Conservation (phyloP, 163 green algal species). For the Chlamydomonas reinhardtii region DNA sequence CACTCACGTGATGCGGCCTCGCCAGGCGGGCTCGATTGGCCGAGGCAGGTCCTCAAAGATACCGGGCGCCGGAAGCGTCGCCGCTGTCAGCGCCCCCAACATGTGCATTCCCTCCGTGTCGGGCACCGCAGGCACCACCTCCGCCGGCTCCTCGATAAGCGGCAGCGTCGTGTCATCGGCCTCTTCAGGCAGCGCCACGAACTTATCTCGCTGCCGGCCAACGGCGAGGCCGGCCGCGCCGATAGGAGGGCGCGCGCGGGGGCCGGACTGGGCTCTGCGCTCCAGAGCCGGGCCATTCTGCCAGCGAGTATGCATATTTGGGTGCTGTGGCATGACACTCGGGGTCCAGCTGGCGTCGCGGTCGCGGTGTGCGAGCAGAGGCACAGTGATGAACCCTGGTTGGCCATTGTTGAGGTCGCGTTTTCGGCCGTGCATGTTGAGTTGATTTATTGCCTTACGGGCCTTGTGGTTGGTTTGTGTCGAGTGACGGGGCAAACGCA, state of each 20-base stretch:
- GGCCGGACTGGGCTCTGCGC: constrained; percentile 13
- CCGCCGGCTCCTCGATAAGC: background rate
- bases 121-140: background rate
- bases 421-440: constrained; percentile 15
- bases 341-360: background rate
- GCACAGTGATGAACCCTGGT: background rate
- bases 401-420: constrained; percentile 8
- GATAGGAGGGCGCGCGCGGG: background rate
- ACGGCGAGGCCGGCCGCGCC: background rate
- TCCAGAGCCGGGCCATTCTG: background rate
- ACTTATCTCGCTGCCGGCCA: constrained; percentile 38
- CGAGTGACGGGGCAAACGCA: too few species aligned
- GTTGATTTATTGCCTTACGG: too few species aligned
- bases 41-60: constrained; percentile 62
- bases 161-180: constrained; percentile 23
- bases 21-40: constrained; percentile 6
- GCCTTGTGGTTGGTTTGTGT: too few species aligned
- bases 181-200: constrained; percentile 61
- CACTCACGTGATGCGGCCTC: constrained; percentile 68
- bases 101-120: background rate
- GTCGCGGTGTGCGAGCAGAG: background rate
- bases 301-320: background rate
- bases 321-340: too few species aligned
- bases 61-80: constrained; percentile 1
- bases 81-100: background rate